A percentile compares a stretch with the other conserved stretches of the same genome.
Evolutionary conservation across 331 rosid species (phyloP).

Genomic region (Malus hybrid): DNA sequence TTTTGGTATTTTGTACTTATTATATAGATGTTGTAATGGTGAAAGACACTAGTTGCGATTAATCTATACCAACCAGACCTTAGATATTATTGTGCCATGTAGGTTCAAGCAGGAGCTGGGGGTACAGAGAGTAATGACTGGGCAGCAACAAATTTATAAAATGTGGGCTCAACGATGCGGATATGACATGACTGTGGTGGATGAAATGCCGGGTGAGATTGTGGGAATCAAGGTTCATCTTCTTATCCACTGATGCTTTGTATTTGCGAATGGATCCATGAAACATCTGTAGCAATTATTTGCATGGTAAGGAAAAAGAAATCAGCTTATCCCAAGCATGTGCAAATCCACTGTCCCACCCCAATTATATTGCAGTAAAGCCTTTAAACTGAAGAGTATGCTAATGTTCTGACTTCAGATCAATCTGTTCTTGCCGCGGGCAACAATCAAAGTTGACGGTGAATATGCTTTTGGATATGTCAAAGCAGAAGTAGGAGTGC

Average conservation of each 20-base stretch:
- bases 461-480: slow-evolving; percentile 95
- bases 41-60: background rate
- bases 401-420: background rate
- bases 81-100: slow-evolving; percentile 2
- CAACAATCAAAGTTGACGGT: slow-evolving; percentile 91
- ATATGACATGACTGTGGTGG: slow-evolving; percentile 67
- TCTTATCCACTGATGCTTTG: slow-evolving; percentile 23
- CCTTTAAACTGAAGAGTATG: background rate
- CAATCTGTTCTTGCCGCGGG: slow-evolving; percentile 53
- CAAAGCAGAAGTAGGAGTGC: slow-evolving; percentile 96
- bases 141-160: slow-evolving; percentile 93
- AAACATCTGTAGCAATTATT: background rate
- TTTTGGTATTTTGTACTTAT: background rate
- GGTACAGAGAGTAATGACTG: slow-evolving; percentile 99
- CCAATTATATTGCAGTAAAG: background rate
- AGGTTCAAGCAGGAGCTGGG: slow-evolving; percentile 99
- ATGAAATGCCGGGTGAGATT: slow-evolving; percentile 92
- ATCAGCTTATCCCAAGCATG: background rate
- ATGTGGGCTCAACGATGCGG: slow-evolving; percentile 68
- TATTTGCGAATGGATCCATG: background rate
- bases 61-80: background rate
- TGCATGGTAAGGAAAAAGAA: background rate
- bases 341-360: background rate
- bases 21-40: background rate
- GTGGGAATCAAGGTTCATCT: slow-evolving; percentile 95